phyloP scores from a whole-genome alignment of 805 yeast species.

The Lipomyces anomalus region DNA sequence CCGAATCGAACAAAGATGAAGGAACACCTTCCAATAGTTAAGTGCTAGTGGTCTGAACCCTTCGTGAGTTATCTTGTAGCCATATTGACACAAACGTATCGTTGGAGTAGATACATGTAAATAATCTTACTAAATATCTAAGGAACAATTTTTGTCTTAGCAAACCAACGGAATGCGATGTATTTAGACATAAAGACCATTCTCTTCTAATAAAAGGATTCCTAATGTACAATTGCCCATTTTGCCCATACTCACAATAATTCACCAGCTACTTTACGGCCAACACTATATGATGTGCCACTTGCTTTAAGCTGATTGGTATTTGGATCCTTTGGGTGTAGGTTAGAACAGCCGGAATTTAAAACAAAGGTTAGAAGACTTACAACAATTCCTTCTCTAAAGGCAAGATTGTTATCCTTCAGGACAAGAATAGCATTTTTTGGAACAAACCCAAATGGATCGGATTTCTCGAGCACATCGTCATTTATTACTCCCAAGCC shows the following conservation, averaged over 20 bases:
- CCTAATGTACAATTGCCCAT: too few relatives aligned
- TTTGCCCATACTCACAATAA: background rate
- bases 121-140: too few relatives aligned
- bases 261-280: conserved; percentile 17
- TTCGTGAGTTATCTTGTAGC: too few relatives aligned
- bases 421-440: conserved; percentile 15
- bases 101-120: too few relatives aligned
- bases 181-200: background rate
- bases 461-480: background rate
- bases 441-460: conserved; percentile 15
- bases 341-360: background rate
- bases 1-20: background rate
- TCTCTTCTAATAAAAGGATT: background rate
- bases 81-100: too few relatives aligned
- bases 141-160: too few relatives aligned
- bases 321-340: conserved; percentile 8
- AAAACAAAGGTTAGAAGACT: background rate
- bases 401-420: conserved; percentile 13
- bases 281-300: too few relatives aligned
- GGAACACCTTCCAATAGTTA: too few relatives aligned
- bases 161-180: background rate
- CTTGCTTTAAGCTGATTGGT: conserved; percentile 12
- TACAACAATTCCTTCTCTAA: conserved; percentile 19
- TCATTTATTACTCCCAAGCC: conserved; percentile 2
- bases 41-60: too few relatives aligned